These are phyloP conservation scores for Mucor circinelloides DNA, from an alignment of 371 early-diverging fungal genomes.

Conservation along the genomic window DNA sequence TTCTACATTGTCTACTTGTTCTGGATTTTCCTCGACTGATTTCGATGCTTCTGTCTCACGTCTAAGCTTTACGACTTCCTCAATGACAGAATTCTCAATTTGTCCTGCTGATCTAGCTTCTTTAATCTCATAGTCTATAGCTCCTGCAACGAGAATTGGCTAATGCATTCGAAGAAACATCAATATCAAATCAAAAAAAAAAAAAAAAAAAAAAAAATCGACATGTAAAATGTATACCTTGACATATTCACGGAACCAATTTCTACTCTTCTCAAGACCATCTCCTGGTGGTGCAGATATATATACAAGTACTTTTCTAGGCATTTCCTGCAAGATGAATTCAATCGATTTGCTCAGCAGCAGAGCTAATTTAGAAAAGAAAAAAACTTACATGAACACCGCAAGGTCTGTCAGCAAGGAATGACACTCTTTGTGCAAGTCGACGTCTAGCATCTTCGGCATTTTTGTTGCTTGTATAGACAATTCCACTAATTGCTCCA, in stretches of 20 bases:
- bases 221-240: slow-evolving; percentile 46
- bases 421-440: slow-evolving; percentile 53
- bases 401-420: slow-evolving; percentile 61
- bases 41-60: slow-evolving; percentile 29
- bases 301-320: slow-evolving; percentile 67
- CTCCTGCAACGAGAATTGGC: slow-evolving; percentile 73
- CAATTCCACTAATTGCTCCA: slow-evolving; percentile 51
- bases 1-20: background rate
- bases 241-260: slow-evolving; percentile 67
- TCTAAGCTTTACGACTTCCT: slow-evolving; percentile 56
- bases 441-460: slow-evolving; percentile 52
- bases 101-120: slow-evolving; percentile 59
- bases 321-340: slow-evolving; percentile 49
- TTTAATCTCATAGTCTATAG: slow-evolving; percentile 69
- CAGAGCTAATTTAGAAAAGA: background rate
- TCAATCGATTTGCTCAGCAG: background rate
- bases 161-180: slow-evolving; percentile 14
- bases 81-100: slow-evolving; percentile 57
- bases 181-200: too few species aligned
- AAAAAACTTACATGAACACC: slow-evolving; percentile 50
- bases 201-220: background rate
- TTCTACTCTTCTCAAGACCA: slow-evolving; percentile 67
- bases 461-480: slow-evolving; percentile 57
- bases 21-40: background rate
- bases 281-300: slow-evolving; percentile 70